Conservation (phyloP, 495 filamentous ascomycete genomes). For the Hypoxylon intermedium region DNA sequence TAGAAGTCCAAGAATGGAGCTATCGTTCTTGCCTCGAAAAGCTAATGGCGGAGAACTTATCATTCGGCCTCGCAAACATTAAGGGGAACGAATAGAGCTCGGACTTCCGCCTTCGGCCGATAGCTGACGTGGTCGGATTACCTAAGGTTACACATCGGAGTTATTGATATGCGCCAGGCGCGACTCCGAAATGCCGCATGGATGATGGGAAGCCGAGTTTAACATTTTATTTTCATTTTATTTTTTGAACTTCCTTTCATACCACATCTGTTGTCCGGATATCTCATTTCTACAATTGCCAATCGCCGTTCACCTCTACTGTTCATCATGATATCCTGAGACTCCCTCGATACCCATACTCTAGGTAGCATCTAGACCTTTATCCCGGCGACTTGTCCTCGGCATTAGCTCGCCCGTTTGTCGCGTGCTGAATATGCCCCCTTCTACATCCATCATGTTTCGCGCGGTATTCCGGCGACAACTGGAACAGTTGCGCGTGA, state of each 20-base stretch:
- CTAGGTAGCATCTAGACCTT: too few species aligned
- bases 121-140: neutral
- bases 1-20: too few species aligned
- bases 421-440: slow-evolving; percentile 6
- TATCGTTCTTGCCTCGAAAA: too few species aligned
- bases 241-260: neutral
- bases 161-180: neutral
- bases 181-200: slow-evolving; percentile 15
- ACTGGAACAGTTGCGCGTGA: slow-evolving; percentile 15
- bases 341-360: too few species aligned
- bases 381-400: too few species aligned
- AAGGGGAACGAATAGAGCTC: too few species aligned
- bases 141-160: neutral
- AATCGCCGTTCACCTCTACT: neutral
- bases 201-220: neutral
- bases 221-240: neutral
- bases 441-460: slow-evolving; percentile 3
- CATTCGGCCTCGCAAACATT: too few species aligned
- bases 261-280: neutral
- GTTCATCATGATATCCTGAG: slow-evolving; percentile 16
- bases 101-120: slow-evolving; percentile 13
- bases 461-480: slow-evolving; percentile 24
- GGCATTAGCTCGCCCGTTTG: neutral
- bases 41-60: too few species aligned
- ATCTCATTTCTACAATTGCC: neutral